These are phyloP conservation scores for Cardamine resedifolia DNA, from an alignment of 345 rosid species.

Conservation along the genomic window DNA sequence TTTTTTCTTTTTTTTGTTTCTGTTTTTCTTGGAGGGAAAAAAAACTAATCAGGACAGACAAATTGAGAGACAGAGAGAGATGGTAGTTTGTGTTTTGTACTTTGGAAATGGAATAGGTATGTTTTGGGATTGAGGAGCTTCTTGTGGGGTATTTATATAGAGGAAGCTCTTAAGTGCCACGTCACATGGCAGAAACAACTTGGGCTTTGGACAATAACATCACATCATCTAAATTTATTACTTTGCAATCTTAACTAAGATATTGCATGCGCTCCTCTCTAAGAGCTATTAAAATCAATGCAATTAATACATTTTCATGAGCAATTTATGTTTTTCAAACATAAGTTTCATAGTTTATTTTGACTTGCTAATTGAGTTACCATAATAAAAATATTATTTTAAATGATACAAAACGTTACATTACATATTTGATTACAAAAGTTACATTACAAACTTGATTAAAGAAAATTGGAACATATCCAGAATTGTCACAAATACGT, in stretches of 20 bases:
- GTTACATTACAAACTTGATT: no score
- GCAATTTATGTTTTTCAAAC: neutral
- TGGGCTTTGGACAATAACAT: slow-evolving; percentile 13
- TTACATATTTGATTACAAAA: no score
- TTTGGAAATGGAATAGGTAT: slow-evolving; percentile 17
- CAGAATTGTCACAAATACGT: neutral
- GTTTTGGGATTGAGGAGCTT: slow-evolving; percentile 13
- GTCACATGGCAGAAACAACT: slow-evolving; percentile 32
- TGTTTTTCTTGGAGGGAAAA: neutral
- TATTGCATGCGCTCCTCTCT: slow-evolving; percentile 30
- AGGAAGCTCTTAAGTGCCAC: slow-evolving; percentile 40
- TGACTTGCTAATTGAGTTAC: neutral
- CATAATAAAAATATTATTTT: neutral
- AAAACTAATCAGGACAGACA: neutral
- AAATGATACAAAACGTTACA: neutral
- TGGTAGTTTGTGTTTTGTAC: neutral
- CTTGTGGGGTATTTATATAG: slow-evolving; percentile 49
- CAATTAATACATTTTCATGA: neutral
- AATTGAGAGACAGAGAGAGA: slow-evolving; percentile 1
- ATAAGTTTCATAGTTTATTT: no score
- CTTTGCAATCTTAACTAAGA: slow-evolving; percentile 18
- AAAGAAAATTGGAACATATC: neutral
- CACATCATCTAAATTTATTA: slow-evolving; percentile 10
- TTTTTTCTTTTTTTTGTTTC: neutral
- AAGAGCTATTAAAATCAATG: neutral